Evolutionary conservation across 2,329 filamentous ascomycete genomes (phyloP).

Genomic region (Xylaria hypoxylon): DNA sequence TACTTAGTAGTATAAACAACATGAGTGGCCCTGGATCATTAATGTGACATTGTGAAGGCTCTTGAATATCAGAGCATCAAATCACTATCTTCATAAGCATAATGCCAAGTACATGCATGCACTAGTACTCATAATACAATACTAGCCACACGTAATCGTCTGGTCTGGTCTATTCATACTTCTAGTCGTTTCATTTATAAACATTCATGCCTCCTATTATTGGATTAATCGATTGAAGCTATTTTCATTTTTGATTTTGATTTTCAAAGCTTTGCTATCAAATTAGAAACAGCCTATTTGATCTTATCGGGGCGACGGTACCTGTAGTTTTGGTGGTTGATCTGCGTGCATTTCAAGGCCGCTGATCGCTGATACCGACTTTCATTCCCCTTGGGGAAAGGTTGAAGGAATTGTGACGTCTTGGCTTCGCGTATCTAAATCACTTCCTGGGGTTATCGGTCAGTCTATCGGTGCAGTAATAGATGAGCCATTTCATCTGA

Average conservation of each 20-base stretch:
- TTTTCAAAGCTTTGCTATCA: background rate
- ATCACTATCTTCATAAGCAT: slow-evolving; percentile 2
- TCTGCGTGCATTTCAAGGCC: slow-evolving; percentile 12
- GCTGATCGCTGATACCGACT: slow-evolving; percentile 1
- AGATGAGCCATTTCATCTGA: background rate
- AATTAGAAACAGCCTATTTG: slow-evolving; percentile 6
- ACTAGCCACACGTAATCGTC: background rate
- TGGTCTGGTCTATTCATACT: background rate
- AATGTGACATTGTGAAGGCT: background rate
- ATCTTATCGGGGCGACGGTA: background rate
- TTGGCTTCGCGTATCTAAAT: slow-evolving; percentile 12
- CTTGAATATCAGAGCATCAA: background rate
- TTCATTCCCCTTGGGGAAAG: slow-evolving; percentile 23
- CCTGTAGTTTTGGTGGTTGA: slow-evolving; percentile 20
- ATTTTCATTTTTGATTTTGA: background rate
- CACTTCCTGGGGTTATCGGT: background rate
- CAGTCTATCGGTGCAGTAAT: background rate
- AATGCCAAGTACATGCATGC: background rate
- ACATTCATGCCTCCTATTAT: background rate
- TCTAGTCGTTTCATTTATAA: slow-evolving; percentile 1
- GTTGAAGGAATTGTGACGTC: slow-evolving; percentile 20
- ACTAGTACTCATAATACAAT: background rate
- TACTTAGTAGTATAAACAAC: background rate
- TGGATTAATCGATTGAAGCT: too few species aligned
- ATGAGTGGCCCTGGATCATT: background rate